These are phyloP conservation scores for Grosmannia clavigera DNA, from an alignment of 2,329 filamentous ascomycete genomes.

Conservation along the genomic window DNA sequence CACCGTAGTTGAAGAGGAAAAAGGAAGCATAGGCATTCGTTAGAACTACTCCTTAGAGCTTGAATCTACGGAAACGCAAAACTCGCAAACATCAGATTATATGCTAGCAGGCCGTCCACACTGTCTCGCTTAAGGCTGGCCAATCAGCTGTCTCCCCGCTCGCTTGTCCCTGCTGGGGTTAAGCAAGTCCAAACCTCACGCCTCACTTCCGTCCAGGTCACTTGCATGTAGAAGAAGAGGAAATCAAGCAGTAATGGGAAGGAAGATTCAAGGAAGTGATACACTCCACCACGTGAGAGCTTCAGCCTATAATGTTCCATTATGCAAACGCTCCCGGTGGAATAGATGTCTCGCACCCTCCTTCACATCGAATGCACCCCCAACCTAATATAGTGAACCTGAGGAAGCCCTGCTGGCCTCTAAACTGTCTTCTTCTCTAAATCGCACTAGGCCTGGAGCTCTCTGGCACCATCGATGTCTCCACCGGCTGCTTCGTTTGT, in stretches of 20 bases:
- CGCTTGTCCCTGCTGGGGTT: conserved; percentile 16
- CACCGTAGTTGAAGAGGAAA: not conserved
- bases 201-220: not conserved
- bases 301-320: not conserved
- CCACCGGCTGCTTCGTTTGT: not conserved
- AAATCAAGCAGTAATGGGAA: not conserved
- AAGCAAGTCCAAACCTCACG: not conserved
- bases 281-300: not conserved
- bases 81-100: not conserved
- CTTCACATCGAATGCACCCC: not conserved
- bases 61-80: not conserved
- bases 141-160: conserved; percentile 22
- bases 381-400: no score
- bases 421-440: not conserved
- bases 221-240: not conserved
- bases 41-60: not conserved
- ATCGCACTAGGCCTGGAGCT: not conserved
- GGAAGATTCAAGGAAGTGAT: not conserved
- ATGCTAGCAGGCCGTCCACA: not conserved
- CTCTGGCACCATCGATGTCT: not conserved
- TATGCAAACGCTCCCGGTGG: not conserved
- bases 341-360: not conserved
- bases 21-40: not conserved
- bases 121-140: conserved; percentile 20
- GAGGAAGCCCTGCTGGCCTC: not conserved